phyloP scores from a whole-genome alignment of 1,284 basidiomycete genomes.

The Athelia sp. region DNA sequence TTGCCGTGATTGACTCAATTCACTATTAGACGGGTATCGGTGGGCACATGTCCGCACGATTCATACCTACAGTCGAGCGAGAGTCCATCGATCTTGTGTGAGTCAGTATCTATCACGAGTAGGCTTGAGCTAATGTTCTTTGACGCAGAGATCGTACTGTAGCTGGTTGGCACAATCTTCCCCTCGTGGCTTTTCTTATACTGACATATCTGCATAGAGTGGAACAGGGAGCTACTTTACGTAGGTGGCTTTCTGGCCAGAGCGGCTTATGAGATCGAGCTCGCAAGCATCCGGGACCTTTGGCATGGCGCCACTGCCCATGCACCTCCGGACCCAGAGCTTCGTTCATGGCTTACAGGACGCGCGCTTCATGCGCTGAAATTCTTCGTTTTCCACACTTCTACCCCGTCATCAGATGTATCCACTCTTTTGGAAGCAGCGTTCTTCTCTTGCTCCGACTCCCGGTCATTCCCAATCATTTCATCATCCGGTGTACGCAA shows the following conservation, averaged over 20 bases:
- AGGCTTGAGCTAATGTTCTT: constrained; percentile 10
- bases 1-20: too few relatives aligned
- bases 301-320: constrained; percentile 47
- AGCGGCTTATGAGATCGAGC: constrained; percentile 84
- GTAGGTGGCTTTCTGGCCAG: constrained; percentile 82
- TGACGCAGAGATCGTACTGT: constrained; percentile 67
- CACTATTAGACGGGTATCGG: constrained; percentile 80
- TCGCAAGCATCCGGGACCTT: constrained; percentile 50
- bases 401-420: constrained; percentile 87
- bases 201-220: constrained; percentile 42
- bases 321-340: constrained; percentile 30
- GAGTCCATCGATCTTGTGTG: constrained; percentile 90
- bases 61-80: constrained; percentile 96
- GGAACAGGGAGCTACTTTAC: constrained; percentile 86
- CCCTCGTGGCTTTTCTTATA: not conserved
- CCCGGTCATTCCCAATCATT: constrained; percentile 63
- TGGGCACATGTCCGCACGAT: constrained; percentile 87
- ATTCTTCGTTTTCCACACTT: constrained; percentile 85
- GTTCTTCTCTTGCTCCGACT: constrained; percentile 70
- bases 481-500: constrained; percentile 77
- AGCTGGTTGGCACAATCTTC: constrained; percentile 40
- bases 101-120: constrained; percentile 20
- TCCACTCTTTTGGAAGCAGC: constrained; percentile 72
- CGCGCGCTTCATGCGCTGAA: constrained; percentile 81
- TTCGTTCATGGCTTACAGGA: constrained; percentile 47